Percentiles rank a stretch among this genome's conserved stretches.
These are phyloP conservation scores for Monilinia fructigena DNA, from an alignment of 2,329 filamentous ascomycete species.

Conservation along the genomic window DNA sequence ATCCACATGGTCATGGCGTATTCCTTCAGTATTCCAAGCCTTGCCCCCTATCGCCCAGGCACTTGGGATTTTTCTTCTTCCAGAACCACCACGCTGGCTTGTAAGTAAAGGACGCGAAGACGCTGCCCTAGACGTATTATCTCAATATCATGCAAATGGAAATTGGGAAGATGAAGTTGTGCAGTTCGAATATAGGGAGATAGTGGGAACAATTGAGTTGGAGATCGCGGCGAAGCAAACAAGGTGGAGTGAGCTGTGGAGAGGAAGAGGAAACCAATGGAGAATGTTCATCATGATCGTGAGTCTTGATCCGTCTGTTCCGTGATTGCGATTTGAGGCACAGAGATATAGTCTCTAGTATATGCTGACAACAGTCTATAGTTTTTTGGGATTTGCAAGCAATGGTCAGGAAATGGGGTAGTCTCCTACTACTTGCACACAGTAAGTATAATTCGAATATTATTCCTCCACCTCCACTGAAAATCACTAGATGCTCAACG, in stretches of 20 bases:
- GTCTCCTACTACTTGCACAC: slow-evolving; percentile 43
- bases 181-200: slow-evolving; percentile 43
- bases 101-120: slow-evolving; percentile 53
- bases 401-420: slow-evolving; percentile 32
- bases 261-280: slow-evolving; percentile 25
- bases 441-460: not conserved
- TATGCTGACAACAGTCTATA: not conserved
- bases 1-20: slow-evolving; percentile 29
- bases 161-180: slow-evolving; percentile 49
- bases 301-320: not conserved
- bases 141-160: slow-evolving; percentile 55
- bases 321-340: not conserved
- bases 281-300: slow-evolving; percentile 27
- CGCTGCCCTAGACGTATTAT: slow-evolving; percentile 51
- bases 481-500: slow-evolving; percentile 26
- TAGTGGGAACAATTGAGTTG: slow-evolving; percentile 25
- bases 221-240: slow-evolving; percentile 42
- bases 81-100: slow-evolving; percentile 61
- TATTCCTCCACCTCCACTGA: not conserved
- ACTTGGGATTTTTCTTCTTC: slow-evolving; percentile 51
- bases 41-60: slow-evolving; percentile 34
- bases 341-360: not conserved
- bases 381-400: slow-evolving; percentile 30
- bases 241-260: slow-evolving; percentile 26
- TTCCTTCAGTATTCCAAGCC: slow-evolving; percentile 28